Percentiles rank a stretch among this genome's conserved stretches.
Evolutionary conservation across 2,329 filamentous ascomycete species (phyloP).

Genomic region (Alternaria sp.): DNA sequence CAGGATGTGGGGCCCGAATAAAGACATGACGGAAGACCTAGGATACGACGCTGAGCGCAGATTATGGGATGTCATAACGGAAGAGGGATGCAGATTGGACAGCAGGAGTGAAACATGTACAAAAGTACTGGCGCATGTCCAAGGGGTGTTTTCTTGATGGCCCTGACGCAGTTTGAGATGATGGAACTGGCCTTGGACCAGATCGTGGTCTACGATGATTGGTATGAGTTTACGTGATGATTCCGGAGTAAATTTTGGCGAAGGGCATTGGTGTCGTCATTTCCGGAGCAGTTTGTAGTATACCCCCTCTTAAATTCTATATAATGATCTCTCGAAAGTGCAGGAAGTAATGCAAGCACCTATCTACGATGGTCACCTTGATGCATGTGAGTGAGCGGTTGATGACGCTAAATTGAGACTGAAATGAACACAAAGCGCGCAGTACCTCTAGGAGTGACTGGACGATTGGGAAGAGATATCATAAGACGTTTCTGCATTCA

Average conservation of each 20-base stretch:
- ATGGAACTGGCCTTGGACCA: neutral
- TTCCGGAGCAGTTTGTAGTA: neutral
- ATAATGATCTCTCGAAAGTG: neutral
- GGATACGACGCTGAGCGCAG: conserved; percentile 33
- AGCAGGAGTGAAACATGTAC: conserved; percentile 15
- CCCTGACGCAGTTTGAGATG: conserved; percentile 8
- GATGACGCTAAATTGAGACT: neutral
- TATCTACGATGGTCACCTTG: neutral
- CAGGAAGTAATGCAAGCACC: neutral
- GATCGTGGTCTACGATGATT: neutral
- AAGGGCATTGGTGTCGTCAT: neutral
- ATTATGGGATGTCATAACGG: conserved; percentile 30
- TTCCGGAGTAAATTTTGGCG: neutral
- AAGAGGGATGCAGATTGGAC: conserved; percentile 29
- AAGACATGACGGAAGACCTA: conserved; percentile 19
- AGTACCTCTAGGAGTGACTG: neutral
- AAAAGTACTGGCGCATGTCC: conserved; percentile 13
- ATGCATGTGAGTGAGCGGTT: neutral
- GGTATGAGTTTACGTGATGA: neutral
- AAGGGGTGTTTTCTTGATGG: conserved; percentile 25
- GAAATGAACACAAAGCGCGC: neutral
- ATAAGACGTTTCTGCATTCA: neutral
- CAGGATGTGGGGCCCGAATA: conserved; percentile 28
- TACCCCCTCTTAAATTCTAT: neutral
- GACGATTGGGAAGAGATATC: neutral